Base-by-base conservation (phyloP, 805 yeast species). In the Metschnikowia lochheadii region DNA sequence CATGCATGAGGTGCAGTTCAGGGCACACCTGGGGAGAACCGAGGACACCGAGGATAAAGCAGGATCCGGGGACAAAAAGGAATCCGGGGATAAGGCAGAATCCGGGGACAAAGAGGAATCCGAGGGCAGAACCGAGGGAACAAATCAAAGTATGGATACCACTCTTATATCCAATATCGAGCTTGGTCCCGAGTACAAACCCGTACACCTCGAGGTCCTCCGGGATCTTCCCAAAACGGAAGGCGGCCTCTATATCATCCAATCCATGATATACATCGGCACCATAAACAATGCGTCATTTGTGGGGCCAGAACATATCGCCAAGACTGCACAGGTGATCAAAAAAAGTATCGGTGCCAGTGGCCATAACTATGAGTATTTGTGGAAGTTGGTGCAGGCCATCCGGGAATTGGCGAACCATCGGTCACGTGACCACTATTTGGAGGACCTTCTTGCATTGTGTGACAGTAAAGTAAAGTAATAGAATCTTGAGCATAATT, bases 261-360 rank as follows among this genome's bases (percentile, higher is more conserved):
- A 69, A 10, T 83, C 94, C 21, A 68, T 73, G 23, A 89, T 89
- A 0, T 91, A 91, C 64, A 87, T 91, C 18, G 97, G 97, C 0
- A 86, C 92, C 0, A 78, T 83, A 1, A 85, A 81, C 13, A 91
- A 90, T 60, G 84, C 75, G 47, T 88, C 96, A 3, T 92, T 90
- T 61, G 75, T 89, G 3, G 97, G 97, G 0, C 95, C 96, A 0
- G 95, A 90, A 63, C 62, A 63, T 2, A 70, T 85, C 0, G 64
- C 65, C 5, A 67, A 64, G 0, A 83, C 96, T 0, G 96, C 96
- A 0, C 56, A 59, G 17, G 74, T 80, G 6, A 89, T 91, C 13
- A 68, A 74, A 8, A 57, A 58, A 0, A 72, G 85, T 15, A 59
- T 56, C 5, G 98, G 98, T 0, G 94, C 94, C 21, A 85, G 95